A percentile compares a stretch with the other conserved stretches of the same genome.
Conservation (phyloP, 257 asterid genomes). For the Rauvolfia tetraphylla region DNA sequence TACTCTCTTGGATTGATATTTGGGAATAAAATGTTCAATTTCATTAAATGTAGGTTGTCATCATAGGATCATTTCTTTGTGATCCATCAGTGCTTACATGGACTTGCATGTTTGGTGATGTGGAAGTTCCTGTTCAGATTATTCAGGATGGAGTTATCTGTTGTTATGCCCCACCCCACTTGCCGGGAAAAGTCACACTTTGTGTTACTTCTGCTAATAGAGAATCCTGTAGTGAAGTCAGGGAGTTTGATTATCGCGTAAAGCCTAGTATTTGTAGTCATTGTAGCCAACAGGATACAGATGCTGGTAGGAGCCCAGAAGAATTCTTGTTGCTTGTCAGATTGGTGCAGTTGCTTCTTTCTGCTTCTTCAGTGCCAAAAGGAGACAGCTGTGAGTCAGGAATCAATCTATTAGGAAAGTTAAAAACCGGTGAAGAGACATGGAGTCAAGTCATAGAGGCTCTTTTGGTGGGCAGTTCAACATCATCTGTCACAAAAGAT, state of each 20-base stretch:
- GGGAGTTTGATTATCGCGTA: slow-evolving; percentile 72
- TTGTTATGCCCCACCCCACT: slow-evolving; percentile 74
- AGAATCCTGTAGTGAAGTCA: slow-evolving; percentile 85
- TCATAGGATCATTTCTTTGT: slow-evolving; percentile 78
- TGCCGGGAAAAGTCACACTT: slow-evolving; percentile 69
- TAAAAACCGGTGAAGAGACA: slow-evolving; percentile 47
- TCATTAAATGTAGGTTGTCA: slow-evolving; percentile 53
- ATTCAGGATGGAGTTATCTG: slow-evolving; percentile 82
- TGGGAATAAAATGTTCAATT: slow-evolving; percentile 8
- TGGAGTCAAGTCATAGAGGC: slow-evolving; percentile 70
- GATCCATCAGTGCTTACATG: slow-evolving; percentile 61
- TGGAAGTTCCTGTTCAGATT: slow-evolving; percentile 77
- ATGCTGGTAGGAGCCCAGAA: slow-evolving; percentile 47
- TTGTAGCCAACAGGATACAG: slow-evolving; percentile 38
- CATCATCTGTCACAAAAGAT: slow-evolving; percentile 52
- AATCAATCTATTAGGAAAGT: slow-evolving; percentile 41
- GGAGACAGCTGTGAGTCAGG: slow-evolving; percentile 41
- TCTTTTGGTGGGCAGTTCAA: slow-evolving; percentile 52
- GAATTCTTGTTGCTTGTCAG: slow-evolving; percentile 72
- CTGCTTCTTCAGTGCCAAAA: slow-evolving; percentile 34
- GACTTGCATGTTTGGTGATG: slow-evolving; percentile 94
- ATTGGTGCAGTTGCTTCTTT: slow-evolving; percentile 76
- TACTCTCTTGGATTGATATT: slow-evolving; percentile 15
- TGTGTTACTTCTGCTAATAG: slow-evolving; percentile 73
- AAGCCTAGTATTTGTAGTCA: slow-evolving; percentile 41